Conservation (phyloP, 306 rosid species). For the Boehmeria nivea region DNA sequence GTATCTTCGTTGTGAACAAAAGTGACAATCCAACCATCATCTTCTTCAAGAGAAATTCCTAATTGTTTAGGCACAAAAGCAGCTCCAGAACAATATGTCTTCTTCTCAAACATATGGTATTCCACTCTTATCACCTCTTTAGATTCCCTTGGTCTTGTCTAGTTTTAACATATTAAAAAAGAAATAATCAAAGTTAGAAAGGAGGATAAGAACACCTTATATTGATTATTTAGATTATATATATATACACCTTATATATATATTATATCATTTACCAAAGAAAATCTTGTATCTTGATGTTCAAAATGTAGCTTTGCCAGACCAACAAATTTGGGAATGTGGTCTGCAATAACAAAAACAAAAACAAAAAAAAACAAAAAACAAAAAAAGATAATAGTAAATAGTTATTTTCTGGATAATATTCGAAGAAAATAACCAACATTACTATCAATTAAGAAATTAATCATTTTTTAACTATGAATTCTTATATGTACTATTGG, state of each 20-base stretch:
- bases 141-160: slow-evolving; percentile 23
- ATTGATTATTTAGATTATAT: too few species aligned
- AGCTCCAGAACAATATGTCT: slow-evolving; percentile 54
- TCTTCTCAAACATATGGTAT: slow-evolving; percentile 52
- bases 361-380: too few species aligned
- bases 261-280: slow-evolving; percentile 18
- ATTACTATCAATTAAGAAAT: too few species aligned
- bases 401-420: too few species aligned
- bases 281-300: slow-evolving; percentile 27
- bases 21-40: slow-evolving; percentile 72
- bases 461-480: too few species aligned
- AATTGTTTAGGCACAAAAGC: slow-evolving; percentile 45
- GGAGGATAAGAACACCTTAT: too few species aligned
- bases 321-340: slow-evolving; percentile 40
- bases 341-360: background rate
- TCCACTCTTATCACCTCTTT: slow-evolving; percentile 41
- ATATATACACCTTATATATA: too few species aligned
- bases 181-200: background rate
- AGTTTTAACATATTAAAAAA: background rate
- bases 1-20: slow-evolving; percentile 72
- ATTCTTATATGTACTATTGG: too few species aligned
- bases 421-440: too few species aligned
- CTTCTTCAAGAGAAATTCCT: slow-evolving; percentile 41
- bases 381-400: too few species aligned
- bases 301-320: slow-evolving; percentile 55